These are phyloP conservation scores for Magnusiomyces ingens DNA, from an alignment of 1,139 yeast species.

Conservation along the genomic window DNA sequence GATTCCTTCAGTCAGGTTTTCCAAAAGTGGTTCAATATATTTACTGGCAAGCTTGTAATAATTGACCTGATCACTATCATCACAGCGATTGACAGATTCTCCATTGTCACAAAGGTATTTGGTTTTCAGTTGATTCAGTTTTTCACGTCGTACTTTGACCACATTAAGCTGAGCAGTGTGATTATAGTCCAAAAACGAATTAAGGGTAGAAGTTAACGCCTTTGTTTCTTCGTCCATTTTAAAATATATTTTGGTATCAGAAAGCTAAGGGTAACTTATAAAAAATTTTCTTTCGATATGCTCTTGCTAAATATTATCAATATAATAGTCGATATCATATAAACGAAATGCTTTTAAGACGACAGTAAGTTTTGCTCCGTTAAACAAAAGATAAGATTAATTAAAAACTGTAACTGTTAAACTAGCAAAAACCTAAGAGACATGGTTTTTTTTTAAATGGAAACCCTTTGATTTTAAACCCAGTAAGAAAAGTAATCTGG, in stretches of 20 bases:
- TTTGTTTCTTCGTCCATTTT: slow-evolving; percentile 5
- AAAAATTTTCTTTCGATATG: background rate
- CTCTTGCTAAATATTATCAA: too few species aligned
- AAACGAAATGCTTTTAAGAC: too few species aligned
- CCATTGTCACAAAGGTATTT: slow-evolving; percentile 1
- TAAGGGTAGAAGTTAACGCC: background rate
- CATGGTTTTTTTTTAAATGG: too few species aligned
- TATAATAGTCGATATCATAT: too few species aligned
- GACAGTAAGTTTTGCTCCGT: too few species aligned
- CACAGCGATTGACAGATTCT: background rate
- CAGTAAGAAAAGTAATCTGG: too few species aligned
- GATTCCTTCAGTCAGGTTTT: slow-evolving; percentile 42
- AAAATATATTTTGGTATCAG: background rate
- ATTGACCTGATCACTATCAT: background rate
- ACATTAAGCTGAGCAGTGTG: slow-evolving; percentile 20
- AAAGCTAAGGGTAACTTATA: background rate
- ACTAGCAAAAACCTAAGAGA: too few species aligned
- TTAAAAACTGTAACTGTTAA: too few species aligned
- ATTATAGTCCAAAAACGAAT: background rate
- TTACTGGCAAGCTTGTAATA: slow-evolving; percentile 18
- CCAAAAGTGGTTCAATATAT: slow-evolving; percentile 34
- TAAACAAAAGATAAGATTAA: too few species aligned
- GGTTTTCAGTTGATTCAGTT: slow-evolving; percentile 17
- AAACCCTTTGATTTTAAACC: too few species aligned
- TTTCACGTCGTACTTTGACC: slow-evolving; percentile 23